Evolutionary conservation across 2,329 filamentous ascomycete genomes (phyloP).

Genomic region (Pseudogymnoascus sp.): DNA sequence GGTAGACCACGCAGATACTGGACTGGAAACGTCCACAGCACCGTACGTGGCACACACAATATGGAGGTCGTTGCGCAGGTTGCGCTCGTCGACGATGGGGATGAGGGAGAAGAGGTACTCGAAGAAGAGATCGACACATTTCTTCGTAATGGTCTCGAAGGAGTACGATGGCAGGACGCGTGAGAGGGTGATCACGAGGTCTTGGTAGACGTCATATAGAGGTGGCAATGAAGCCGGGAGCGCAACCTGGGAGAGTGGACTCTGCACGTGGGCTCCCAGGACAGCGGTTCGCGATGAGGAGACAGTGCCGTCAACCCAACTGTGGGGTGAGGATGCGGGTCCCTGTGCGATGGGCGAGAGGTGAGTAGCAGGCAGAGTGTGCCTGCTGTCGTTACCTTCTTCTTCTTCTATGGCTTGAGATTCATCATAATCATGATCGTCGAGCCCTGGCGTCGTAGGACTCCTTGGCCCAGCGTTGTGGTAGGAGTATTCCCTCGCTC

Average conservation of each 20-base stretch:
- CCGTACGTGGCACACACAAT: constrained; percentile 24
- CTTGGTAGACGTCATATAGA: constrained; percentile 18
- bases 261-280: neutral
- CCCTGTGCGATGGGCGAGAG: neutral
- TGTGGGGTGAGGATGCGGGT: neutral
- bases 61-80: constrained; percentile 31
- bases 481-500: neutral
- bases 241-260: neutral
- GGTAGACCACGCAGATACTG: neutral
- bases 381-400: neutral
- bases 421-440: neutral
- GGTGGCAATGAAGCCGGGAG: constrained; percentile 7
- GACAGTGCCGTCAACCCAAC: neutral
- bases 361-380: neutral
- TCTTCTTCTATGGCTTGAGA: neutral
- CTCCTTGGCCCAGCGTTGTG: neutral
- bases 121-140: constrained; percentile 35
- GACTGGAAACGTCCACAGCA: neutral
- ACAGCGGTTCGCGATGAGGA: neutral
- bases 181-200: constrained; percentile 13
- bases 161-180: constrained; percentile 2
- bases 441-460: neutral
- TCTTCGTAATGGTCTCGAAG: constrained; percentile 15
- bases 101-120: constrained; percentile 37
- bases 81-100: constrained; percentile 36